Evolutionary conservation across 2,329 filamentous ascomycete genomes (phyloP).

Genomic region (Ophiostoma fasciatum): DNA sequence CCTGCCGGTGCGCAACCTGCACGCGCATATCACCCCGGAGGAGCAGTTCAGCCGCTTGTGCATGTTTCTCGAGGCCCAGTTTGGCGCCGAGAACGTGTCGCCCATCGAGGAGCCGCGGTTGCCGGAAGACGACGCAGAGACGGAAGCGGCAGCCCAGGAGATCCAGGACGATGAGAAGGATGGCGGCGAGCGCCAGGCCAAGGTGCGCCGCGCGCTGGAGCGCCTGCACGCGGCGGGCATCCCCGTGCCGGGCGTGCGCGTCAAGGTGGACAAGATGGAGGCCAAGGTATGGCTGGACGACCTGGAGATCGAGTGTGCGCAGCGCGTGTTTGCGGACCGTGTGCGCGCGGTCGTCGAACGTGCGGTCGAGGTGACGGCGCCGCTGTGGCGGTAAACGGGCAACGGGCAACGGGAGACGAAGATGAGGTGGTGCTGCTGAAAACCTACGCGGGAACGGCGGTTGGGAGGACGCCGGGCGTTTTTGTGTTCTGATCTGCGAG

Average conservation of each 20-base stretch:
- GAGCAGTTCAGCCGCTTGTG: slow-evolving; percentile 75
- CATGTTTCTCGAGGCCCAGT: slow-evolving; percentile 95
- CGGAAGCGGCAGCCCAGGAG: slow-evolving; percentile 17
- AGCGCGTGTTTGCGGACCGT: slow-evolving; percentile 64
- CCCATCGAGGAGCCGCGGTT: slow-evolving; percentile 57
- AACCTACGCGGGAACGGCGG: too few relatives aligned
- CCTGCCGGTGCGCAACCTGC: slow-evolving; percentile 48
- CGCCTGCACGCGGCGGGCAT: slow-evolving; percentile 73
- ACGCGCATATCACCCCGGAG: slow-evolving; percentile 53
- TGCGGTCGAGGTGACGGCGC: slow-evolving; percentile 73
- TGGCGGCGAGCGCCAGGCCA: slow-evolving; percentile 21
- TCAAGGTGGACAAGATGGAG: slow-evolving; percentile 74
- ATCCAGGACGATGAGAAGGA: slow-evolving; percentile 15
- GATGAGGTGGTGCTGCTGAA: neutral
- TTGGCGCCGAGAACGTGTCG: slow-evolving; percentile 66
- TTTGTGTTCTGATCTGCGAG: too few relatives aligned
- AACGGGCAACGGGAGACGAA: neutral
- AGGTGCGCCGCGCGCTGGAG: slow-evolving; percentile 52
- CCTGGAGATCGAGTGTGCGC: slow-evolving; percentile 74
- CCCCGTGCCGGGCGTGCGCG: slow-evolving; percentile 75
- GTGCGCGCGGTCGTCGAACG: slow-evolving; percentile 82
- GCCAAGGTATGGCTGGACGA: slow-evolving; percentile 88
- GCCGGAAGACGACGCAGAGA: slow-evolving; percentile 23
- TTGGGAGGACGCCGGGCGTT: too few relatives aligned
- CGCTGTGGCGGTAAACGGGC: slow-evolving; percentile 48